phyloP scores from a whole-genome alignment of 2,329 filamentous ascomycete species.

The Cytospora chrysosperma region DNA sequence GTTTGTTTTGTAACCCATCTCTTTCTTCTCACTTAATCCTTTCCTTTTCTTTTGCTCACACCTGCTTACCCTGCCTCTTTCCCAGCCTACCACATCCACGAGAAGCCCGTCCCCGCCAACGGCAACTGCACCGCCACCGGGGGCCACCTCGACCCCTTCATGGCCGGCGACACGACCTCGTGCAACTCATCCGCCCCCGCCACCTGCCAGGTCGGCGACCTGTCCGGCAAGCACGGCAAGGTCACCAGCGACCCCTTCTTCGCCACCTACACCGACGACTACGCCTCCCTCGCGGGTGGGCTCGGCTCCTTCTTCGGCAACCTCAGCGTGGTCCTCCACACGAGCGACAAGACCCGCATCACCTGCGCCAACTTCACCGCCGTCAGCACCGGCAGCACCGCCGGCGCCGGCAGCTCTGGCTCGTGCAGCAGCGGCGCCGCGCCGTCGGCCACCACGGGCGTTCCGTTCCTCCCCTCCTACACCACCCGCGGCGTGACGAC shows the following conservation, averaged over 20 bases:
- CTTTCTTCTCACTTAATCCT: too few relatives aligned
- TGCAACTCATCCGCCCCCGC: slow-evolving; percentile 59
- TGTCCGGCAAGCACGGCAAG: slow-evolving; percentile 71
- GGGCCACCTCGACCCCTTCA: slow-evolving; percentile 69
- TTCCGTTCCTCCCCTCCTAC: neutral
- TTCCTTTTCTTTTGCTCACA: too few relatives aligned
- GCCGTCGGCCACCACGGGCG: slow-evolving; percentile 1
- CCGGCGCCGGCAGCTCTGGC: neutral
- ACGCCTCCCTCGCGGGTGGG: slow-evolving; percentile 52
- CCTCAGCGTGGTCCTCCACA: slow-evolving; percentile 64
- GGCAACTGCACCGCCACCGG: slow-evolving; percentile 71
- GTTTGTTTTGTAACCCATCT: too few relatives aligned
- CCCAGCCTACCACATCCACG: slow-evolving; percentile 72
- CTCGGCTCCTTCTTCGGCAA: slow-evolving; percentile 61
- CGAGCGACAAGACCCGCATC: slow-evolving; percentile 61
- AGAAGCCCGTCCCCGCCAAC: slow-evolving; percentile 56
- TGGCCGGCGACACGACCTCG: slow-evolving; percentile 58
- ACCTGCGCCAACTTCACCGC: slow-evolving; percentile 62
- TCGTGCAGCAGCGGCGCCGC: slow-evolving; percentile 1
- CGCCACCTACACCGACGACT: slow-evolving; percentile 55
- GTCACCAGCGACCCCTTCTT: slow-evolving; percentile 52
- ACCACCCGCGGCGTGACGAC: neutral
- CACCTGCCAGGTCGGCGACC: slow-evolving; percentile 74
- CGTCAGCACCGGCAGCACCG: slow-evolving; percentile 25
- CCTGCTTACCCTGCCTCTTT: slow-evolving; percentile 24